A percentile compares a stretch with the other conserved stretches of the same genome.
Conservation (phyloP, 441 rosid genomes). For the Adansonia grandidieri region DNA sequence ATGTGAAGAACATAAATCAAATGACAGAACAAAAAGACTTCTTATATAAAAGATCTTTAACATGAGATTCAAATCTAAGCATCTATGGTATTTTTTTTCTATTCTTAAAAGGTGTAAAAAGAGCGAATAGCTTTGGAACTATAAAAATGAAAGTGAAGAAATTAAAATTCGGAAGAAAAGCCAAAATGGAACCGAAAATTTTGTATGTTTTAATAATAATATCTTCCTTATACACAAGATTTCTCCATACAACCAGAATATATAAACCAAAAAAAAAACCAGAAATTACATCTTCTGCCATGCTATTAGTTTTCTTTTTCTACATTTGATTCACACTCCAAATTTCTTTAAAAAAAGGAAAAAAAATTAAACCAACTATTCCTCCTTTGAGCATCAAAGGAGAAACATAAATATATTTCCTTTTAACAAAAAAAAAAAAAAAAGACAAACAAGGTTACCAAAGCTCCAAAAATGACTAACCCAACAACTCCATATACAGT, state of each 20-base stretch:
- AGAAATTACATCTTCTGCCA: slow-evolving; percentile 1
- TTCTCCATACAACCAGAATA: background rate
- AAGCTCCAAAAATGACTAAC: slow-evolving; percentile 33
- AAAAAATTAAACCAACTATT: slow-evolving; percentile 8
- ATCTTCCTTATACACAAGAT: slow-evolving; percentile 6
- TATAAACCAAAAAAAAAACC: slow-evolving; percentile 1
- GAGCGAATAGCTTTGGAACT: background rate
- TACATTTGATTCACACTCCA: slow-evolving; percentile 17
- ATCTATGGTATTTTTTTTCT: no score
- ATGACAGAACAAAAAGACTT: no score
- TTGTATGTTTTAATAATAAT: slow-evolving; percentile 1
- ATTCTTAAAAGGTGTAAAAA: no score
- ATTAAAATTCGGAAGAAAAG: background rate
- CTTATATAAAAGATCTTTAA: no score
- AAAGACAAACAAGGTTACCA: no score
- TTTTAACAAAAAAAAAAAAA: background rate
- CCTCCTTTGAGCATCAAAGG: slow-evolving; percentile 17
- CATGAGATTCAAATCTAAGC: no score
- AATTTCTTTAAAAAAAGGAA: background rate
- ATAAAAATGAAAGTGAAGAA: background rate
- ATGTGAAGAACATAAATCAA: no score
- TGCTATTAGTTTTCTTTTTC: slow-evolving; percentile 7
- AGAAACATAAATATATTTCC: slow-evolving; percentile 14
- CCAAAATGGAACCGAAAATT: background rate
- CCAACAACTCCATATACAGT: slow-evolving; percentile 39